Evolutionary conservation across 1,139 yeast species (phyloP), one percentile per base, ranked within the genome.

Genomic region (Taiozyma onychis): DNA sequence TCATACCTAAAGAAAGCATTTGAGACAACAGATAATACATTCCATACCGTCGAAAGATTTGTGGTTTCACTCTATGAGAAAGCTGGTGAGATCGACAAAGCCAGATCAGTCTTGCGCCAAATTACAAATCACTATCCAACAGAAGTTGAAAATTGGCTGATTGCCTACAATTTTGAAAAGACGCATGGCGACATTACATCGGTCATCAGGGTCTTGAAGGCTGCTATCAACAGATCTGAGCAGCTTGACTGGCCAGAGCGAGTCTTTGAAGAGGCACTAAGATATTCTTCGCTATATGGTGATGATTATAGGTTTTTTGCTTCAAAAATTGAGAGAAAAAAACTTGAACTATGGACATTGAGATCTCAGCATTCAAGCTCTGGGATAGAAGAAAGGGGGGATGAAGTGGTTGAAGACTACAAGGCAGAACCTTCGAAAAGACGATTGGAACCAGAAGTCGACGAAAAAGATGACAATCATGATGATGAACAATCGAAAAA

Each of bases 241-340:
- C 48, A 54, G 3, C 53, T 80, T 47, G 85, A 81, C 56, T 70
- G 75, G 71, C 83, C 85, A 0, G 82, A 79, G 48, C 65, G 74
- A 44, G 55, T 81, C 4, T 60, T 73, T 14, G 78, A 77, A 48
- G 82, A 77, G 48, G 76, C 77, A 66, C 49, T 72, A 11, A 62
- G 67, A 3, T 77, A 65, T 57, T 77, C 73, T 48, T 67, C 69
- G 42, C 55, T 73, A 0, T 44, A 66, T 58, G 80, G 82, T 0
- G 58, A 63, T 27, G 50, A 59, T 4, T 67, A 63, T 45, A 66
- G 60, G 35, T 45, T 52, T 5, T 65, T 75, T 1, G 53, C 56
- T 4, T 55, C 57, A 3, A 55, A 49, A 43, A 66, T 66, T 22
- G 62, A 62, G 44, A 63, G 54, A 42, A 61, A 56, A 39, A 52